Conservation (phyloP, 805 yeast species). For the Tetrapisispora arboricola region DNA sequence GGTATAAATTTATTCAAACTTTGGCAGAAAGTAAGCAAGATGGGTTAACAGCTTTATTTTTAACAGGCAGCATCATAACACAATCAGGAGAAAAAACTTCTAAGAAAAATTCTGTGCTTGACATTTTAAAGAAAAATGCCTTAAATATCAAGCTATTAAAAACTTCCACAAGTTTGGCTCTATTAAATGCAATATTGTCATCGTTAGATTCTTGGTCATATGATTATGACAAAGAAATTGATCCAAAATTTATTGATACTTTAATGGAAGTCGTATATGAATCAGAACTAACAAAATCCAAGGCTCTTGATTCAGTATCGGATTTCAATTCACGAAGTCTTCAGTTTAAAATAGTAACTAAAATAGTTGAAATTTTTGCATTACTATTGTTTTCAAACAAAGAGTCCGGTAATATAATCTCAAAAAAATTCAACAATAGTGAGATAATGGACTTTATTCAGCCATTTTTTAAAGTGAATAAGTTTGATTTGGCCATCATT, state of each 20-base stretch:
- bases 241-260: constrained; percentile 29
- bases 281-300: constrained; percentile 17
- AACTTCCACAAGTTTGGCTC: constrained; percentile 50
- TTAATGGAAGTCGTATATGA: constrained; percentile 31
- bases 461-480: constrained; percentile 35
- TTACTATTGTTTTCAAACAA: constrained; percentile 48
- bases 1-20: constrained; percentile 57
- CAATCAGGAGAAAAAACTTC: constrained; percentile 12
- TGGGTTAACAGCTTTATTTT: constrained; percentile 61
- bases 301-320: constrained; percentile 3
- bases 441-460: constrained; percentile 27
- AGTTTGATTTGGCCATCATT: constrained; percentile 39
- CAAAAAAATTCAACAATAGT: constrained; percentile 31
- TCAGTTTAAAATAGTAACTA: constrained; percentile 48
- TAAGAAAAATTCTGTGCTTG: constrained; percentile 36
- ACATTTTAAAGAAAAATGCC: constrained; percentile 46
- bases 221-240: constrained; percentile 42
- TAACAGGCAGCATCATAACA: constrained; percentile 42
- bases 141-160: constrained; percentile 46
- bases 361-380: constrained; percentile 67
- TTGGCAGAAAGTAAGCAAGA: constrained; percentile 66
- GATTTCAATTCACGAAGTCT: constrained; percentile 37
- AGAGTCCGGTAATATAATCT: constrained; percentile 35
- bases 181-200: constrained; percentile 61
- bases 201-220: constrained; percentile 75